phyloP scores from a whole-genome alignment of 345 rosid genomes.

The Bruguiera sexangula region DNA sequence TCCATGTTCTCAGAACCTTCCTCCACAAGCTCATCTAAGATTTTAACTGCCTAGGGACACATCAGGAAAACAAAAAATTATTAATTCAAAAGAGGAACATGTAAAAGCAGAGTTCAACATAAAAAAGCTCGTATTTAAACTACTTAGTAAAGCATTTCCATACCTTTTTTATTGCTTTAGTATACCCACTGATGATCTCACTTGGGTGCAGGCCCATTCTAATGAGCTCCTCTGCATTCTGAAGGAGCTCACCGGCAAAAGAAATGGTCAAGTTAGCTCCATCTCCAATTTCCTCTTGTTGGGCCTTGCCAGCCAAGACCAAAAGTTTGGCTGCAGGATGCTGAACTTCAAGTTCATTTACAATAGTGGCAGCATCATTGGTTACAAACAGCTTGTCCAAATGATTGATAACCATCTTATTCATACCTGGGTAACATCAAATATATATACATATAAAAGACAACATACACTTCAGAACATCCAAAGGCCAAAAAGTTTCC shows the following conservation, averaged over 20 bases:
- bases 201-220: constrained; percentile 92
- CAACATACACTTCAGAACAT: no score
- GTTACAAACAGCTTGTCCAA: constrained; percentile 89
- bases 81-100: neutral
- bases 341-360: constrained; percentile 94
- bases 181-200: constrained; percentile 93
- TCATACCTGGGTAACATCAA: constrained; percentile 60
- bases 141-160: neutral
- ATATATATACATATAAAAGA: neutral
- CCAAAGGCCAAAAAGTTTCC: no score
- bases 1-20: constrained; percentile 95
- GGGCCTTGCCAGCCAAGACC: constrained; percentile 92
- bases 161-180: constrained; percentile 70
- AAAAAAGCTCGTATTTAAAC: neutral
- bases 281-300: constrained; percentile 98
- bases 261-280: constrained; percentile 92
- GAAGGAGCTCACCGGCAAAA: constrained; percentile 92
- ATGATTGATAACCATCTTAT: constrained; percentile 98
- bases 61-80: neutral
- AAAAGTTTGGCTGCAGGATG: constrained; percentile 94
- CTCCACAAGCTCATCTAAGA: constrained; percentile 75
- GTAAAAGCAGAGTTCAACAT: neutral
- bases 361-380: constrained; percentile 93
- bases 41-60: constrained; percentile 47
- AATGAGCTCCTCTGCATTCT: constrained; percentile 91